Percentiles rank a stretch among this genome's conserved stretches.
These are phyloP conservation scores for Ascochyta clinopodiicola DNA, from an alignment of 2,329 filamentous ascomycete genomes.

Conservation along the genomic window DNA sequence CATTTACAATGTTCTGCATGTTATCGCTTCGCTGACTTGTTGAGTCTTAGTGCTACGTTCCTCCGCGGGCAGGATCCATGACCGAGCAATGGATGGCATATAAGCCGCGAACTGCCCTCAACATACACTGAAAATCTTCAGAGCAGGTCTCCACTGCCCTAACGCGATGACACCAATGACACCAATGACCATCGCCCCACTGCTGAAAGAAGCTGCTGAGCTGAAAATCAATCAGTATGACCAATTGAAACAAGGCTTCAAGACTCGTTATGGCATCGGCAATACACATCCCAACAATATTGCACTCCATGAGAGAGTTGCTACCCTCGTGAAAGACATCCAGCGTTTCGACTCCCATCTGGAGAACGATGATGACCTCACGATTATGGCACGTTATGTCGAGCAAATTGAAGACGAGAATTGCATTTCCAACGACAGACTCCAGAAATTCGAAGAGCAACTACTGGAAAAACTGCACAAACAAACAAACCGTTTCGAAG, in stretches of 20 bases:
- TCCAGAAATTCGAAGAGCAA: slow-evolving; percentile 56
- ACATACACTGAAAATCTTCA: neutral
- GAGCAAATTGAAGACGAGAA: slow-evolving; percentile 62
- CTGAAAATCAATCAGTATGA: slow-evolving; percentile 63
- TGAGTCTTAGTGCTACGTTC: slow-evolving; percentile 6
- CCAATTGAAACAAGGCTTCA: slow-evolving; percentile 59
- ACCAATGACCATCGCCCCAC: slow-evolving; percentile 23
- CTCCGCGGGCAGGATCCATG: neutral
- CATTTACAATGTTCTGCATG: neutral
- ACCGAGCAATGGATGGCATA: neutral
- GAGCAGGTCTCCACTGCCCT: neutral
- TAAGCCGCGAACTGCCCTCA: neutral
- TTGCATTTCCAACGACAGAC: slow-evolving; percentile 56
- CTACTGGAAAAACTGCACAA: slow-evolving; percentile 57
- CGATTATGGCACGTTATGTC: slow-evolving; percentile 60
- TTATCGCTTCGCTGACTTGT: neutral
- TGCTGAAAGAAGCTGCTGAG: slow-evolving; percentile 31
- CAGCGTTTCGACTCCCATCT: slow-evolving; percentile 45
- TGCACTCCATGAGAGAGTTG: slow-evolving; percentile 36
- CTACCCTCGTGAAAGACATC: slow-evolving; percentile 46
- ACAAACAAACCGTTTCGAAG: slow-evolving; percentile 62
- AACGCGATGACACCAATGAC: slow-evolving; percentile 11
- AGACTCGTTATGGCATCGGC: slow-evolving; percentile 52
- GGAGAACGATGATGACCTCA: slow-evolving; percentile 41
- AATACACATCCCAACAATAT: slow-evolving; percentile 28